A percentile compares a stretch with the other conserved stretches of the same genome.
These are phyloP conservation scores for Ophiocordyceps camponoti-floridani DNA, from an alignment of 2,329 filamentous ascomycete genomes.

Conservation along the genomic window DNA sequence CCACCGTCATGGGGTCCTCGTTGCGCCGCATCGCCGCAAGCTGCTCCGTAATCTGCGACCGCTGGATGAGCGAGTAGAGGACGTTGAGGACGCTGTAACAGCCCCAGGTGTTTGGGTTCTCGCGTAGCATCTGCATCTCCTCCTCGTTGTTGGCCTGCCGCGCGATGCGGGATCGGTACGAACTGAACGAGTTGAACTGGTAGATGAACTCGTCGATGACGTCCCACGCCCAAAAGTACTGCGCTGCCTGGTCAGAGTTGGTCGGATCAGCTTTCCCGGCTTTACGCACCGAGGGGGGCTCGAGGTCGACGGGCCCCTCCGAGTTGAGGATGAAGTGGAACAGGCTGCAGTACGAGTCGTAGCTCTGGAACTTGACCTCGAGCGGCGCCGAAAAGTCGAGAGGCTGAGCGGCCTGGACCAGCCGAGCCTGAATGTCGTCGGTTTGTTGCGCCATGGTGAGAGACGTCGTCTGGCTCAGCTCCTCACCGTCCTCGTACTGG, in stretches of 20 bases:
- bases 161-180: slow-evolving; percentile 84
- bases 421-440: slow-evolving; percentile 84
- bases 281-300: slow-evolving; percentile 75
- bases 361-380: slow-evolving; percentile 95
- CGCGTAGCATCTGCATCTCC: slow-evolving; percentile 76
- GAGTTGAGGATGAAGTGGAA: slow-evolving; percentile 99
- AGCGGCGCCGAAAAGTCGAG: slow-evolving; percentile 91
- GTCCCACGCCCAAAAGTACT: slow-evolving; percentile 99
- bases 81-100: slow-evolving; percentile 99
- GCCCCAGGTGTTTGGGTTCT: slow-evolving; percentile 98
- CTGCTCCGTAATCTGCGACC: slow-evolving; percentile 96
- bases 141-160: slow-evolving; percentile 72
- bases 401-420: slow-evolving; percentile 81
- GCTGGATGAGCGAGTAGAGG: slow-evolving; percentile 95
- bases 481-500: slow-evolving; percentile 73
- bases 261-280: slow-evolving; percentile 4
- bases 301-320: slow-evolving; percentile 92
- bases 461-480: slow-evolving; percentile 58
- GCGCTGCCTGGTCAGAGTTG: slow-evolving; percentile 5
- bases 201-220: slow-evolving; percentile 99
- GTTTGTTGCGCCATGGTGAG: slow-evolving; percentile 54
- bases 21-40: slow-evolving; percentile 84
- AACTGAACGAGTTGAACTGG: slow-evolving; percentile 99
- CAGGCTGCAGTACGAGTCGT: slow-evolving; percentile 97
- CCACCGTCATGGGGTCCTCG: slow-evolving; percentile 74